Percentiles rank a stretch among this genome's conserved stretches.
These are phyloP conservation scores for Asclepias syriaca DNA, from an alignment of 257 asterid species.

Conservation along the genomic window DNA sequence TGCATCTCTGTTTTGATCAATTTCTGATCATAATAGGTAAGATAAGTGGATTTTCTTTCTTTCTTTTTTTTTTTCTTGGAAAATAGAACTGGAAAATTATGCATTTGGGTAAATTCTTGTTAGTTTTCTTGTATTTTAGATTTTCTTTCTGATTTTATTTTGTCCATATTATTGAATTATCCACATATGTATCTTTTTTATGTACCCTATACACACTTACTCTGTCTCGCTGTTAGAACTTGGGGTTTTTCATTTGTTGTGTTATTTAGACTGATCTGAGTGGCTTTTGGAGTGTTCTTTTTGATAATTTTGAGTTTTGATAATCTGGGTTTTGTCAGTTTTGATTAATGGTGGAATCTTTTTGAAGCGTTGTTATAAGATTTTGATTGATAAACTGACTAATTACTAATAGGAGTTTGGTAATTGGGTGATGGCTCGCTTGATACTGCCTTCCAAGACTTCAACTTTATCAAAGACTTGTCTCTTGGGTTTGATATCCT, in stretches of 20 bases:
- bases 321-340: slow-evolving; percentile 20
- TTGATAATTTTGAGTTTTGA: slow-evolving; percentile 8
- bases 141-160: slow-evolving; percentile 21
- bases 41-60: background rate
- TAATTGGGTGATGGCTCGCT: slow-evolving; percentile 65
- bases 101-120: slow-evolving; percentile 1
- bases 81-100: background rate
- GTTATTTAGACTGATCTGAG: slow-evolving; percentile 8
- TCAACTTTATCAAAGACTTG: slow-evolving; percentile 72
- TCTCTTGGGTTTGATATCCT: slow-evolving; percentile 77
- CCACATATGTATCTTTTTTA: slow-evolving; percentile 18
- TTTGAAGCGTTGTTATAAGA: slow-evolving; percentile 5
- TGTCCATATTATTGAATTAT: slow-evolving; percentile 33
- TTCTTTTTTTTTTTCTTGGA: no score
- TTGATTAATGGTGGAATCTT: slow-evolving; percentile 14
- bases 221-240: slow-evolving; percentile 4
- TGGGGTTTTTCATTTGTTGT: slow-evolving; percentile 1
- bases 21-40: slow-evolving; percentile 24
- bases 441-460: slow-evolving; percentile 77
- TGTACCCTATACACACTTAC: slow-evolving; percentile 17
- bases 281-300: slow-evolving; percentile 14
- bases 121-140: background rate
- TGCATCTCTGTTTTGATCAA: slow-evolving; percentile 13
- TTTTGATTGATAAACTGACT: background rate
- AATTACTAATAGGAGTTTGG: slow-evolving; percentile 27